These are phyloP conservation scores for Neonectria punicea DNA, from an alignment of 2,329 filamentous ascomycete genomes.

Conservation along the genomic window DNA sequence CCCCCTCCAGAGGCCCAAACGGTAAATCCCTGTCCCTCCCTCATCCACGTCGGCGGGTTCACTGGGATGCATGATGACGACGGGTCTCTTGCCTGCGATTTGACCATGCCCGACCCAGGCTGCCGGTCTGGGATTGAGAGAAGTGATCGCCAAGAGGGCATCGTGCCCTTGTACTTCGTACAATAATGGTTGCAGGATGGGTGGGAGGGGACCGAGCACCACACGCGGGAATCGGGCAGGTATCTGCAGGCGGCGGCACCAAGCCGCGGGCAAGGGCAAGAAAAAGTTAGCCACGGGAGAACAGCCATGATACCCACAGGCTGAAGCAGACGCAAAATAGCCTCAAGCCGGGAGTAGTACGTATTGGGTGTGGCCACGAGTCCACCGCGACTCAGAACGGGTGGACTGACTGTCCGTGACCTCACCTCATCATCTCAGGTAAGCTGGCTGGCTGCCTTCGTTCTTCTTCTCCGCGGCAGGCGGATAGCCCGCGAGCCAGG, in stretches of 20 bases:
- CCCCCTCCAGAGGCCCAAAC: background rate
- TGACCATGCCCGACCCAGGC: background rate
- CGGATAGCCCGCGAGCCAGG: background rate
- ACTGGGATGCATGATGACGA: slow-evolving; percentile 25
- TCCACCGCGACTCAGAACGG: background rate
- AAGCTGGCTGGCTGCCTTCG: background rate
- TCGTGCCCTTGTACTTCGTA: background rate
- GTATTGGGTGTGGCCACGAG: slow-evolving; percentile 7
- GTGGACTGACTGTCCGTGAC: slow-evolving; percentile 12
- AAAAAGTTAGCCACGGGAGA: background rate
- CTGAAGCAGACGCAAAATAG: slow-evolving; percentile 3
- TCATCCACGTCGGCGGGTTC: slow-evolving; percentile 8
- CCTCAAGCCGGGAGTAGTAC: background rate
- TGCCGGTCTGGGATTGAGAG: background rate
- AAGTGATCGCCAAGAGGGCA: background rate
- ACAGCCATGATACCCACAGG: slow-evolving; percentile 4
- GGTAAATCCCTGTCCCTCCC: background rate
- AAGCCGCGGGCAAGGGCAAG: background rate
- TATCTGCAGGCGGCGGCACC: background rate
- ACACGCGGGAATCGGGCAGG: background rate
- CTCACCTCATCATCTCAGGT: slow-evolving; percentile 16
- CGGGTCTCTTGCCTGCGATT: background rate
- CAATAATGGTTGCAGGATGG: background rate
- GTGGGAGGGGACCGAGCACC: background rate
- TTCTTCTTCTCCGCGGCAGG: background rate